Percentiles rank a stretch among this genome's conserved stretches.
Conservation (phyloP, 805 yeast species). For the Brettanomyces naardenensis region DNA sequence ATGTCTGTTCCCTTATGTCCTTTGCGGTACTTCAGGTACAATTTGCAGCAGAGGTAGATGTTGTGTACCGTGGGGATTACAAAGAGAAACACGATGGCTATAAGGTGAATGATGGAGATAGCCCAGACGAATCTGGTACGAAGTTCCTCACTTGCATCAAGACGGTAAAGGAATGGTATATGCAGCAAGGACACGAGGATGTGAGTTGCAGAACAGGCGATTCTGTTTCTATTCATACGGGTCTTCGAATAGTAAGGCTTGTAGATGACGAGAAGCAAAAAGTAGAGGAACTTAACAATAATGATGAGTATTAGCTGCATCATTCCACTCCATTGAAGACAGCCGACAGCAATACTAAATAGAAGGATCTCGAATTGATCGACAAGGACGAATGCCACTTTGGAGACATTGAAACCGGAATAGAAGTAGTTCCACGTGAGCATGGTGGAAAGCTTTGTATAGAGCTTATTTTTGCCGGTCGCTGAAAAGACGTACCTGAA, state of each 20-base stretch:
- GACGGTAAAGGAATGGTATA: slow-evolving; percentile 32
- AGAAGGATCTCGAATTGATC: slow-evolving; percentile 28
- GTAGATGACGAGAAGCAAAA: slow-evolving; percentile 16
- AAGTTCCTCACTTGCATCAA: slow-evolving; percentile 29
- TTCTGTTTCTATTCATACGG: slow-evolving; percentile 22
- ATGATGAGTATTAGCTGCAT: slow-evolving; percentile 36
- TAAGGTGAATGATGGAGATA: slow-evolving; percentile 33
- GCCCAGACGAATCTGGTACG: slow-evolving; percentile 37
- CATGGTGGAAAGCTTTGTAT: slow-evolving; percentile 39
- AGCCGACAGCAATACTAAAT: slow-evolving; percentile 35
- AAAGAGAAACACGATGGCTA: slow-evolving; percentile 17
- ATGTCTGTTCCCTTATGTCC: slow-evolving; percentile 18
- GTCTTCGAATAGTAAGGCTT: slow-evolving; percentile 28
- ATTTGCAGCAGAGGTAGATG: slow-evolving; percentile 18
- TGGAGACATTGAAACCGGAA: slow-evolving; percentile 34
- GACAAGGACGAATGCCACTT: slow-evolving; percentile 29
- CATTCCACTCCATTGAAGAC: slow-evolving; percentile 34
- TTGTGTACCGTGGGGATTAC: slow-evolving; percentile 22
- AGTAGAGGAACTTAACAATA: slow-evolving; percentile 27
- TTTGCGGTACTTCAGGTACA: slow-evolving; percentile 10
- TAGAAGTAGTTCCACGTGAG: slow-evolving; percentile 40
- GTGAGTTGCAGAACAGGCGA: slow-evolving; percentile 31
- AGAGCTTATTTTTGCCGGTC: slow-evolving; percentile 24
- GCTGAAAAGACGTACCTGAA: slow-evolving; percentile 23
- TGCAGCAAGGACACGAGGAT: slow-evolving; percentile 33